phyloP scores from a whole-genome alignment of 768 basidiomycete species.

The Vararia minispora region DNA sequence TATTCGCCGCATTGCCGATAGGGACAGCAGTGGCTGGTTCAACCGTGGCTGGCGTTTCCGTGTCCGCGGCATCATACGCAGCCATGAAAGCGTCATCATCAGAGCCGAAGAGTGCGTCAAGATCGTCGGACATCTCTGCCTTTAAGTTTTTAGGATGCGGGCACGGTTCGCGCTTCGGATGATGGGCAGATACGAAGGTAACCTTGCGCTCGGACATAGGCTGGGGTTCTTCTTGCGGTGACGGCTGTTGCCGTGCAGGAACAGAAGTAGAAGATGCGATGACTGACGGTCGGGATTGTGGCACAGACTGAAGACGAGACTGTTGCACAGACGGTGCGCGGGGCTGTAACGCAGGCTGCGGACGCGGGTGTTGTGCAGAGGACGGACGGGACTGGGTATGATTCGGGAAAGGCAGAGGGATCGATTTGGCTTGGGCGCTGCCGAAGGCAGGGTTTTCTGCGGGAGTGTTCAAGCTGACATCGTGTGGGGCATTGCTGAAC shows the following conservation, averaged over 20 bases:
- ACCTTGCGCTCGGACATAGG: background rate
- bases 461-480: constrained; percentile 22
- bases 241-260: background rate
- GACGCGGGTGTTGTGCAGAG: background rate
- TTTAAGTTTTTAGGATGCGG: background rate
- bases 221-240: background rate
- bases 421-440: background rate
- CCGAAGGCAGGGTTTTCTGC: constrained; percentile 14
- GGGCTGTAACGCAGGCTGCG: no score
- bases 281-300: no score
- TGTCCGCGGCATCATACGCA: constrained; percentile 16
- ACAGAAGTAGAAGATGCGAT: no score
- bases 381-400: background rate
- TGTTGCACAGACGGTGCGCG: no score
- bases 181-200: background rate
- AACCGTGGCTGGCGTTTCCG: background rate
- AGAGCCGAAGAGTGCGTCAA: constrained; percentile 39
- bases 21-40: background rate
- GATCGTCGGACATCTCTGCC: constrained; percentile 23
- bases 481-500: constrained; percentile 2
- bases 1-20: background rate
- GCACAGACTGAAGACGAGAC: no score
- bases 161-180: background rate
- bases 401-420: background rate
- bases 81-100: constrained; percentile 63